Evolutionary conservation across 2,329 filamentous ascomycete genomes (phyloP), one percentile per base, ranked within the genome.

Genomic region (Coleophoma cylindrospora): DNA sequence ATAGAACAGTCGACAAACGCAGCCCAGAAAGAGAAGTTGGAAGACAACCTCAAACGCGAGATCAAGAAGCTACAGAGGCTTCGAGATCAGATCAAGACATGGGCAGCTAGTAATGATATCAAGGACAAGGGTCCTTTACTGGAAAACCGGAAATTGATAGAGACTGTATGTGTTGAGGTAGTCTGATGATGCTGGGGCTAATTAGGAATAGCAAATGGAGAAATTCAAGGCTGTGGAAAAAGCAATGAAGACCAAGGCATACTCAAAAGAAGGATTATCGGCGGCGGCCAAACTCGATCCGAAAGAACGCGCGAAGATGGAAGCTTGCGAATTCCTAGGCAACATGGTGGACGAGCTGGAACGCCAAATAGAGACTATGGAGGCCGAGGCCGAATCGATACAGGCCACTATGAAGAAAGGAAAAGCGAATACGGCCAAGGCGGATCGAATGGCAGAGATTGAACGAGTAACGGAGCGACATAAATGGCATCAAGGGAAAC

Each of bases 151-250:
- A 94, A 91, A 74, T 80, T 95, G 69, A 99, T 99, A 71, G 94
- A 99, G 79, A 96, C 91, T 75, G 92, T 97, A 62, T n/a, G 61
- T 55, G 27, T 40, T 34, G 37, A 54, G 34, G 17, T 51, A 32
- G 34, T 50, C 45, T 52, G 34, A 32, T 43, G 15, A 33, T 47
- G n/a, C 37, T 54, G 54, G 47, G 40, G 57, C 62, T 65, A 58
- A 66, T 34, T 14, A 19, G 45, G 67, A 72, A 69, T 73, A 94
- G 89, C 86, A 92, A 88, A 99, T 99, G 94, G 94, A 99, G 74
- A 91, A 90, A 64, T 99, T 99, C 81, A 99, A 99, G 75, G 92
- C 91, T n/a, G 94, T 99, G 48, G 94, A 99, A 72, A 99, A 99
- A 77, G 94, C 96, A 65, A 97, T 99, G 94, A 99, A 99, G 78